Percentiles rank a stretch among this genome's conserved stretches.
Evolutionary conservation across 495 filamentous ascomycete genomes (phyloP).

Genomic region (Hypoxylon perforatum): DNA sequence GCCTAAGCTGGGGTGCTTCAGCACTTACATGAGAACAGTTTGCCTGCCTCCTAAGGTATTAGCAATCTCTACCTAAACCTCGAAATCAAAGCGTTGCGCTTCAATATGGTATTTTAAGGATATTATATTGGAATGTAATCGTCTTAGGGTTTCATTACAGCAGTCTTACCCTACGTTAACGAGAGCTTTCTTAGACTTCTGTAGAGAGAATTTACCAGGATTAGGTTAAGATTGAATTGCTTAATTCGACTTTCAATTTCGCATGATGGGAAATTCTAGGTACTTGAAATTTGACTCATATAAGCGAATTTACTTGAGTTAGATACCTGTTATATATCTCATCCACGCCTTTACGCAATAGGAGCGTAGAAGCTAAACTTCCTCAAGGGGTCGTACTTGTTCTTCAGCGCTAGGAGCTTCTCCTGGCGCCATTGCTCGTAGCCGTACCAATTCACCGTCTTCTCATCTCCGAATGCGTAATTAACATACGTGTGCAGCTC

Average conservation of each 20-base stretch:
- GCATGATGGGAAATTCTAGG: background rate
- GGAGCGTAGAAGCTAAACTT: constrained; percentile 67
- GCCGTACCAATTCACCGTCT: constrained; percentile 59
- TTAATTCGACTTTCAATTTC: background rate
- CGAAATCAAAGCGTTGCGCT: too few relatives aligned
- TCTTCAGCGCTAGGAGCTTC: constrained; percentile 59
- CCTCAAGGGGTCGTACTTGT: constrained; percentile 64
- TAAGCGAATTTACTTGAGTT: background rate
- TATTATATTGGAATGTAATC: too few relatives aligned
- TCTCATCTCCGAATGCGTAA: constrained; percentile 69
- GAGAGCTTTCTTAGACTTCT: too few relatives aligned
- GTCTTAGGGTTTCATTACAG: too few relatives aligned
- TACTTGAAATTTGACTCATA: background rate
- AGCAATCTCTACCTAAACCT: too few relatives aligned
- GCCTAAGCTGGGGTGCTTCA: too few relatives aligned
- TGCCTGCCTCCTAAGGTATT: too few relatives aligned
- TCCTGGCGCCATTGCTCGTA: constrained; percentile 60
- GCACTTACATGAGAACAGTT: too few relatives aligned
- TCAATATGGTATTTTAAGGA: too few relatives aligned
- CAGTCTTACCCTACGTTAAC: too few relatives aligned
- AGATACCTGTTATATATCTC: background rate
- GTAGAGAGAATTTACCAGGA: too few relatives aligned
- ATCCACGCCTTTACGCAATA: constrained; percentile 41
- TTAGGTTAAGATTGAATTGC: background rate
- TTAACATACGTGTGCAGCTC: constrained; percentile 66